phyloP scores from a whole-genome alignment of 108 stramenopile species.

The Skeletonema costatum region DNA sequence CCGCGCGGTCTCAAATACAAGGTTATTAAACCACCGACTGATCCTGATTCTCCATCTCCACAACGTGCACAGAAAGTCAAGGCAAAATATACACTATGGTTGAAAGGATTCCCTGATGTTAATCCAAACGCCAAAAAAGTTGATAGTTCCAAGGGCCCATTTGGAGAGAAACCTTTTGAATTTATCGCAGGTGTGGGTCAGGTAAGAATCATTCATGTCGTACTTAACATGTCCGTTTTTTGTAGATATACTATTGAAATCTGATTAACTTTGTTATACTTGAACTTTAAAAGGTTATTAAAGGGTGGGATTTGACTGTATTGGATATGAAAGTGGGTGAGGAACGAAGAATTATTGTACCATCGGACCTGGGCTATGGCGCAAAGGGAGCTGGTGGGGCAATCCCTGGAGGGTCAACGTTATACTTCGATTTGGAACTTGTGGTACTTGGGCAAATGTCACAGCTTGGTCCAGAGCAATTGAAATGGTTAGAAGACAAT shows the following conservation, averaged over 20 bases:
- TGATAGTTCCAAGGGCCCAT: conserved; percentile 32
- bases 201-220: too few species aligned
- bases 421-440: conserved; percentile 70
- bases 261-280: too few species aligned
- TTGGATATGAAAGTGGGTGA: conserved; percentile 72
- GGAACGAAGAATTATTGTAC: conserved; percentile 59
- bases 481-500: conserved; percentile 55
- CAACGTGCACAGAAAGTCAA: conserved; percentile 54
- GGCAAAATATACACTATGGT: conserved; percentile 49
- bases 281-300: conserved; percentile 43
- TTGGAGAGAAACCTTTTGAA: conserved; percentile 49
- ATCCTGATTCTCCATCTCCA: conserved; percentile 23
- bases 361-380: conserved; percentile 72
- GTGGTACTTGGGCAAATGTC: conserved; percentile 35
- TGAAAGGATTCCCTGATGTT: conserved; percentile 52
- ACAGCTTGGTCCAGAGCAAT: conserved; percentile 33
- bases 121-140: conserved; percentile 33
- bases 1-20: conserved; percentile 54
- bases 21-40: conserved; percentile 26
- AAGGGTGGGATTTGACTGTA: conserved; percentile 76
- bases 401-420: conserved; percentile 63
- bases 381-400: conserved; percentile 49
- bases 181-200: conserved; percentile 55
- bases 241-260: too few species aligned
- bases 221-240: too few species aligned